A percentile compares a stretch with the other conserved stretches of the same genome.
Conservation (phyloP, 768 basidiomycete species). For the Ramaria sp. region DNA sequence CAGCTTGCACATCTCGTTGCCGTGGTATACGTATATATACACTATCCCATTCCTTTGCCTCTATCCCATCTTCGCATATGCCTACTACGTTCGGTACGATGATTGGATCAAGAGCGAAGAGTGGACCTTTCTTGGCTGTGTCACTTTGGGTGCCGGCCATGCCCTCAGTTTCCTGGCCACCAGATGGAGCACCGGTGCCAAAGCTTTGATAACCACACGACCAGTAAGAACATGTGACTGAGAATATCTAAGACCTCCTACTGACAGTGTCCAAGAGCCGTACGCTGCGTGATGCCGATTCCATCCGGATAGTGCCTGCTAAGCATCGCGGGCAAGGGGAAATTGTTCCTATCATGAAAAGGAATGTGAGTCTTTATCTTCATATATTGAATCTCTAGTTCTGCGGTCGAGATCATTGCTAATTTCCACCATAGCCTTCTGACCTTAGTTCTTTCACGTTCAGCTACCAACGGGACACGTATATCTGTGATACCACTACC, state of each 20-base stretch:
- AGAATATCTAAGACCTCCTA: background rate
- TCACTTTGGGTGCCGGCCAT: conserved; percentile 75
- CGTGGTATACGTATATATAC: conserved; percentile 66
- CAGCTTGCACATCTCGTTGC: conserved; percentile 52
- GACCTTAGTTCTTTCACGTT: conserved; percentile 69
- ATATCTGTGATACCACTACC: conserved; percentile 49
- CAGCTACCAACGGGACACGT: conserved; percentile 92
- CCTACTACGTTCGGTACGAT: conserved; percentile 87
- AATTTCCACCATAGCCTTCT: conserved; percentile 16
- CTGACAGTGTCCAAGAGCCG: conserved; percentile 31
- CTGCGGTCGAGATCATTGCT: conserved; percentile 12
- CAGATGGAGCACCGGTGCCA: conserved; percentile 74
- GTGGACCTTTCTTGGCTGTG: conserved; percentile 94
- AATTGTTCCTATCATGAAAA: conserved; percentile 68
- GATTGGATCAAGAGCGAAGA: conserved; percentile 88
- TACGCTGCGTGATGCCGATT: conserved; percentile 62
- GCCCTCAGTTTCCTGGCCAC: conserved; percentile 89
- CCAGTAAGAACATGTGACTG: conserved; percentile 32
- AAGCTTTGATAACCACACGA: conserved; percentile 70
- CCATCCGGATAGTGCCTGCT: conserved; percentile 71
- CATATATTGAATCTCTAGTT: conserved; percentile 21
- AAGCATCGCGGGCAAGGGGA: conserved; percentile 82
- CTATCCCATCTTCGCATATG: conserved; percentile 78
- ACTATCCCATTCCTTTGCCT: conserved; percentile 66
- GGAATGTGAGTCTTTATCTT: conserved; percentile 17